Percentiles rank a stretch among this genome's conserved stretches.
phyloP scores from a whole-genome alignment of 2,329 filamentous ascomycete genomes.

The Calonectria leucothoes region DNA sequence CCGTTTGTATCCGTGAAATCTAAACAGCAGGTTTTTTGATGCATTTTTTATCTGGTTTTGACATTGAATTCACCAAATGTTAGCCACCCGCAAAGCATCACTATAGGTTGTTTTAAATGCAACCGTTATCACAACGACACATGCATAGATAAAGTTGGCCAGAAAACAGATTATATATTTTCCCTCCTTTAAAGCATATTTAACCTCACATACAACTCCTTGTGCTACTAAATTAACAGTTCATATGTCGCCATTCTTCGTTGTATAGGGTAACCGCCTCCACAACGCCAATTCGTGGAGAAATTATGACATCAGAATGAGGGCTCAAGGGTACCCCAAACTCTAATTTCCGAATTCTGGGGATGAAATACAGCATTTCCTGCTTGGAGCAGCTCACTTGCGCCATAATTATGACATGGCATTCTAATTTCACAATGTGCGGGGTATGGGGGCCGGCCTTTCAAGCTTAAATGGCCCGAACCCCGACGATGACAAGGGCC shows the following conservation, averaged over 20 bases:
- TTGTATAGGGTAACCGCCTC: neutral
- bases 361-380: neutral
- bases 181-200: too few species aligned
- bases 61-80: too few species aligned
- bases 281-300: slow-evolving; percentile 18
- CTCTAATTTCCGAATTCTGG: slow-evolving; percentile 11
- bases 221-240: too few species aligned
- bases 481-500: slow-evolving; percentile 9
- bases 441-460: slow-evolving; percentile 3
- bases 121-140: too few species aligned
- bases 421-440: neutral
- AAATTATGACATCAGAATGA: neutral
- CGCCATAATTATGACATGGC: neutral
- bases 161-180: too few species aligned
- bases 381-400: neutral
- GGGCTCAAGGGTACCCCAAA: neutral
- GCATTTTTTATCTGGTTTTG: too few species aligned
- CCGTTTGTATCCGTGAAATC: neutral
- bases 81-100: too few species aligned
- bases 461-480: slow-evolving; percentile 10
- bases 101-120: too few species aligned
- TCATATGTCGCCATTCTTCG: too few species aligned
- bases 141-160: too few species aligned
- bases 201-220: too few species aligned
- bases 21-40: neutral